Conservation (phyloP, 257 asterid species). For the Penstemon eatonii region DNA sequence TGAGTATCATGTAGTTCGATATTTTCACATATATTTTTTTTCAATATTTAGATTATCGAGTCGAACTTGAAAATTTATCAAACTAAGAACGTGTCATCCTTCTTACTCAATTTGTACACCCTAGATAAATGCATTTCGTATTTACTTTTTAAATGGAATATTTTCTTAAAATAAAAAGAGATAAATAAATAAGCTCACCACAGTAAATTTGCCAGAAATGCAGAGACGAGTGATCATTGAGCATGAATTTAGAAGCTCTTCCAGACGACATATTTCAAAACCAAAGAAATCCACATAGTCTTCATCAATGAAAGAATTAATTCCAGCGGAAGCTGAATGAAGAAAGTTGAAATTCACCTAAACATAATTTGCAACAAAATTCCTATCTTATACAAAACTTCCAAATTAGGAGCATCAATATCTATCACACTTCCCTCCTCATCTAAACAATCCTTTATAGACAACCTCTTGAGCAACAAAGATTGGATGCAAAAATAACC, state of each 20-base stretch:
- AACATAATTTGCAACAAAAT: not conserved
- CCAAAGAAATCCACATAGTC: not conserved
- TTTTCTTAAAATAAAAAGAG: not conserved
- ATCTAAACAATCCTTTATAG: not conserved
- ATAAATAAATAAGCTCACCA: slow-evolving; percentile 5
- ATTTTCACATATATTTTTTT: too few species aligned
- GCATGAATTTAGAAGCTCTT: not conserved
- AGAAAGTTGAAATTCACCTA: not conserved
- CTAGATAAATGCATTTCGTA: too few species aligned
- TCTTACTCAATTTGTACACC: too few species aligned
- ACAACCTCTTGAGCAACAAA: not conserved
- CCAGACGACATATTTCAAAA: not conserved
- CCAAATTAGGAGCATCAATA: slow-evolving; percentile 1
- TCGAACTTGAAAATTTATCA: too few species aligned
- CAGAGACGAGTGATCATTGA: not conserved
- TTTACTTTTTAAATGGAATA: too few species aligned
- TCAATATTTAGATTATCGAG: too few species aligned
- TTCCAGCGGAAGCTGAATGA: not conserved
- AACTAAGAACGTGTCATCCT: too few species aligned
- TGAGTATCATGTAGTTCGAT: too few species aligned
- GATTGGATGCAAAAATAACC: not conserved
- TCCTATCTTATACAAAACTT: not conserved
- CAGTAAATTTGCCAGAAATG: not conserved
- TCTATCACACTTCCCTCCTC: not conserved
- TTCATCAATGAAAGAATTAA: not conserved